Conservation (phyloP, 1,284 basidiomycete genomes). For the Malassezia slooffiae region DNA sequence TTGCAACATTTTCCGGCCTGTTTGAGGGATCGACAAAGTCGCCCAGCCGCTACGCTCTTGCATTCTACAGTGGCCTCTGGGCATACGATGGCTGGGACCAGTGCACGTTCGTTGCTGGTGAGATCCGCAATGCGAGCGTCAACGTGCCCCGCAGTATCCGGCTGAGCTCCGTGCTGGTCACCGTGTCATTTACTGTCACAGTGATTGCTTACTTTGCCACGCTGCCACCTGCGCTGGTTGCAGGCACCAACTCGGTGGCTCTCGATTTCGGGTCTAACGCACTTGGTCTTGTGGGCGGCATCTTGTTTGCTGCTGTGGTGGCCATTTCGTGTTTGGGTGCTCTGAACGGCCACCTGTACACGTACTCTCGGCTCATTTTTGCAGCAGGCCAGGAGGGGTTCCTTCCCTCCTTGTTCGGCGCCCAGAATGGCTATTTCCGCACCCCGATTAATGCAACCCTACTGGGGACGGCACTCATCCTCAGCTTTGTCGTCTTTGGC, state of each 20-base stretch:
- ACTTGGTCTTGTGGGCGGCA: conserved; percentile 73
- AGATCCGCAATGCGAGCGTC: conserved; percentile 59
- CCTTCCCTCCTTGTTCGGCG: conserved; percentile 49
- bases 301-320: conserved; percentile 76
- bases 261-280: conserved; percentile 75
- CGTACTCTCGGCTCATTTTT: conserved; percentile 64
- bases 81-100: conserved; percentile 86
- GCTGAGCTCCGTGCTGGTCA: conserved; percentile 68
- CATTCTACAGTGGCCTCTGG: conserved; percentile 89
- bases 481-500: conserved; percentile 35
- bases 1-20: conserved; percentile 45
- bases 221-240: conserved; percentile 59
- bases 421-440: conserved; percentile 15
- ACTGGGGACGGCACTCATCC: conserved; percentile 51
- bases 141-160: conserved; percentile 85
- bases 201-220: conserved; percentile 89
- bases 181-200: conserved; percentile 66
- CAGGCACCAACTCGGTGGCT: conserved; percentile 69
- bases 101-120: conserved; percentile 72
- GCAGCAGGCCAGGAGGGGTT: conserved; percentile 79
- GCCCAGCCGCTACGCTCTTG: conserved; percentile 76
- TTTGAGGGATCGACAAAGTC: conserved; percentile 67
- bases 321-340: conserved; percentile 64
- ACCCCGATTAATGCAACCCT: conserved; percentile 30
- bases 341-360: conserved; percentile 32